These are phyloP conservation scores for Lizonia empirigonia DNA, from an alignment of 2,329 filamentous ascomycete genomes.

Conservation along the genomic window DNA sequence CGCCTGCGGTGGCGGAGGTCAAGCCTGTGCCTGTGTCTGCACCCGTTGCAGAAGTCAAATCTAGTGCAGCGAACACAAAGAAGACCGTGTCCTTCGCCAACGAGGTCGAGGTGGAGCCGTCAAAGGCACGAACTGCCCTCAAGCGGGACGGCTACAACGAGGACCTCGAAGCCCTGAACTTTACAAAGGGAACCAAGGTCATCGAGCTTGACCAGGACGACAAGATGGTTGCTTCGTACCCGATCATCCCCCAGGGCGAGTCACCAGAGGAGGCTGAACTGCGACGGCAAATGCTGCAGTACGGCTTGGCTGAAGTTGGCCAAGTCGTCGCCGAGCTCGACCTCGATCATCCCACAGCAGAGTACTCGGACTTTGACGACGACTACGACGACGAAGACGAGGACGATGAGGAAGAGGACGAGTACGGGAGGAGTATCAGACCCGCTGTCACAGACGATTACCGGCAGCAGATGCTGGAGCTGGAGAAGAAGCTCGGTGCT, in stretches of 20 bases:
- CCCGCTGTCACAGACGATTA: constrained; percentile 75
- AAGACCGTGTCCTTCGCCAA: constrained; percentile 69
- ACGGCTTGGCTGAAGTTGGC: constrained; percentile 85
- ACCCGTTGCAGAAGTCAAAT: not conserved
- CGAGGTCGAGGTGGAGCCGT: constrained; percentile 56
- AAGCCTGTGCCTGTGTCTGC: too few species aligned
- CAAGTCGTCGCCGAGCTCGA: constrained; percentile 91
- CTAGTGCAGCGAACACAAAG: constrained; percentile 36
- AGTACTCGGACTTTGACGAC: constrained; percentile 59
- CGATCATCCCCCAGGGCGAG: constrained; percentile 75
- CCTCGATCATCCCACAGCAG: constrained; percentile 67
- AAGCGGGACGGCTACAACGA: constrained; percentile 33
- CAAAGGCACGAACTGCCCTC: constrained; percentile 16
- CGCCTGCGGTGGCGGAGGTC: not conserved
- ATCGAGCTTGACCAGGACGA: constrained; percentile 53
- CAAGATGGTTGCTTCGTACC: constrained; percentile 47
- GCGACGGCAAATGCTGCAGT: constrained; percentile 87
- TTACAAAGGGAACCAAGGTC: constrained; percentile 45
- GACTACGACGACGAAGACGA: constrained; percentile 54
- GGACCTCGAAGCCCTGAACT: constrained; percentile 36
- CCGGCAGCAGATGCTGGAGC: constrained; percentile 78
- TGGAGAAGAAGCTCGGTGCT: constrained; percentile 76
- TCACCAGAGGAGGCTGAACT: constrained; percentile 78
- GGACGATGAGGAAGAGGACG: constrained; percentile 72
- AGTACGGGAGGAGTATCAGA: constrained; percentile 74